Conservation (phyloP, 768 basidiomycete species). For the Tephrocybe sp. region DNA sequence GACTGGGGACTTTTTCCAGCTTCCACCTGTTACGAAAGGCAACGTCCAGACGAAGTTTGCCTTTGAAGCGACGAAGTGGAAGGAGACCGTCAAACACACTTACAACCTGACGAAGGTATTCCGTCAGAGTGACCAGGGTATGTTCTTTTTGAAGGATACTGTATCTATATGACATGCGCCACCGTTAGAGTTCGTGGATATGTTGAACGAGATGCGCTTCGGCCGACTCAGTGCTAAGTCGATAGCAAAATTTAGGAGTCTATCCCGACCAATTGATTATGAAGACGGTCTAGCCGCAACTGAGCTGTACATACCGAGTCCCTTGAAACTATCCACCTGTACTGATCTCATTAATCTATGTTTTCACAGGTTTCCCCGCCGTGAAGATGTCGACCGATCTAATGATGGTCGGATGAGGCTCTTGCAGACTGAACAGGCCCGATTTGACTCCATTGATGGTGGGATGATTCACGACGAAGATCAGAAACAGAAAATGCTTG, state of each 20-base stretch:
- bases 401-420: slow-evolving; percentile 67
- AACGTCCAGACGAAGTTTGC: slow-evolving; percentile 72
- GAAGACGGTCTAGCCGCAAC: slow-evolving; percentile 85
- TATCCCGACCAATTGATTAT: slow-evolving; percentile 72
- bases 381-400: slow-evolving; percentile 88
- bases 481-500: slow-evolving; percentile 74
- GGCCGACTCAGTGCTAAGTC: slow-evolving; percentile 66
- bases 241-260: slow-evolving; percentile 62
- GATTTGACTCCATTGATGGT: slow-evolving; percentile 60
- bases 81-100: slow-evolving; percentile 66
- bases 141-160: slow-evolving; percentile 17
- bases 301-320: slow-evolving; percentile 61
- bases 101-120: slow-evolving; percentile 97
- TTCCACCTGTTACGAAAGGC: slow-evolving; percentile 84
- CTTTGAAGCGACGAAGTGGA: slow-evolving; percentile 87
- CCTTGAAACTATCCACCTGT: neutral
- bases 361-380: slow-evolving; percentile 72
- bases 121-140: slow-evolving; percentile 88
- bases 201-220: slow-evolving; percentile 99
- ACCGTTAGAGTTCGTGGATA: slow-evolving; percentile 78
- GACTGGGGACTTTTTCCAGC: slow-evolving; percentile 97
- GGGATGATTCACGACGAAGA: slow-evolving; percentile 51
- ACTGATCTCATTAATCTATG: neutral
- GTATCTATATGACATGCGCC: neutral
- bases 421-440: slow-evolving; percentile 50